A percentile compares a stretch with the other conserved stretches of the same genome.
Conservation (phyloP, 371 early-diverging fungal genomes). For the Zychaea mexicana region DNA sequence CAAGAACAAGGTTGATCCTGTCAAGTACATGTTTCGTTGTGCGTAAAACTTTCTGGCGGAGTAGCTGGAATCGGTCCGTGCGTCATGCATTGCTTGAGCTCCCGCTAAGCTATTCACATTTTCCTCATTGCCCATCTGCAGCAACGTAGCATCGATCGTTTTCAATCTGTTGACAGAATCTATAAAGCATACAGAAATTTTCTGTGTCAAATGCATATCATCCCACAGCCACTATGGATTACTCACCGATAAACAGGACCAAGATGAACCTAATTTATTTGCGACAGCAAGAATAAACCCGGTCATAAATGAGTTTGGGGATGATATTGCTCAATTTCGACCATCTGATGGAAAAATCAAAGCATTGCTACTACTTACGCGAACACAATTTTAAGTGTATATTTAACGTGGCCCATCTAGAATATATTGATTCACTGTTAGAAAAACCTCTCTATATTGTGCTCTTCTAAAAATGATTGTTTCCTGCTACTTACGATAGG, state of each 20-base stretch:
- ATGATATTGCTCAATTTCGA: background rate
- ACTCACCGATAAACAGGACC: slow-evolving; percentile 14
- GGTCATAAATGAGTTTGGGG: no score
- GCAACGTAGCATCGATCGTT: slow-evolving; percentile 2
- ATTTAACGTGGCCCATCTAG: slow-evolving; percentile 9
- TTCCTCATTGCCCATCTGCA: background rate
- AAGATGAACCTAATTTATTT: slow-evolving; percentile 21
- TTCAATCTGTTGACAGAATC: slow-evolving; percentile 14
- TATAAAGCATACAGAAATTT: background rate
- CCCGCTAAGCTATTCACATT: slow-evolving; percentile 4
- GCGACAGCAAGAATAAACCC: no score
- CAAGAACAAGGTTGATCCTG: slow-evolving; percentile 17
- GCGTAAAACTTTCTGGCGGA: slow-evolving; percentile 20
- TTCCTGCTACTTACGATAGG: slow-evolving; percentile 12
- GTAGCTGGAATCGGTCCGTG: slow-evolving; percentile 7
- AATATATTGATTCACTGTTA: no score
- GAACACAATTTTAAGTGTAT: slow-evolving; percentile 16
- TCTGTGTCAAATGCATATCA: background rate
- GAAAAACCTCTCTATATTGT: no score
- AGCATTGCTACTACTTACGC: slow-evolving; percentile 15
- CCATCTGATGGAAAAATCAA: no score
- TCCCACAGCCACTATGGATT: no score
- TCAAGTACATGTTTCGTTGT: slow-evolving; percentile 20
- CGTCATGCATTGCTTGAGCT: slow-evolving; percentile 12
- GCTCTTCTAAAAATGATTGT: no score